Evolutionary conservation across 2,329 filamentous ascomycete species (phyloP), one percentile per base, ranked within the genome.

Genomic region (Amauroascus verrucosus): DNA sequence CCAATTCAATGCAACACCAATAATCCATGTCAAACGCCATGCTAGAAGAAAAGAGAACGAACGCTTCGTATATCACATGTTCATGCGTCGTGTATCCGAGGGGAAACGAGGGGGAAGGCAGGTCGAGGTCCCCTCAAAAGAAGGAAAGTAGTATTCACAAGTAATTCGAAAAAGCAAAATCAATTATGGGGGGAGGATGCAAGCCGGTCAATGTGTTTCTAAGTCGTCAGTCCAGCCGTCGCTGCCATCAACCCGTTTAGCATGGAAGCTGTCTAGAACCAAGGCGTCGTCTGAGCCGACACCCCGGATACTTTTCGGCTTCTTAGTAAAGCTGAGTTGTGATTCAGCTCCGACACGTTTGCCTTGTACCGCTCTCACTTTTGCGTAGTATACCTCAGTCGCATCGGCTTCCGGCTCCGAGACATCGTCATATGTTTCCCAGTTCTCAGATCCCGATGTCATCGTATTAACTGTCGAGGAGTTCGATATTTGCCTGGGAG

Each of bases 341-440:
- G 70, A 69, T 55, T 75, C 67, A 37, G 68, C 64, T 14, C 70
- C 65, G 58, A 79, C 75, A 44, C 84, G 78, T 71, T 88, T 90
- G 60, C 77, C 77, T 33, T 81, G 79, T 5, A 83, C 77, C 30
- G 83, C 82, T 54, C 84, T 79, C 51, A 90, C 73, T 68, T 87
- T 88, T 59, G 86, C 85, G 64, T 88, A 88, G 68, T 95, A 94
- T 8, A 81, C 77, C 56, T 93, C 87, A 3, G 83, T 83, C 0
- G 79, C 80, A 65, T 95, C 89, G 22, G 75, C 74, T 65, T 91
- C 86, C 0, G 78, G 76, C 62, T 88, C 86, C 0, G 85, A 88
- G 59, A 79, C 82, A 66, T 95, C 88, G 61, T 93, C 90, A 63
- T 93, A 97, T 8, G 90, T 95, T 70, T 97, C 91, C 91, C 91